phyloP scores from a whole-genome alignment of 2,329 filamentous ascomycete genomes.

The Phialemonium atrogriseum region DNA sequence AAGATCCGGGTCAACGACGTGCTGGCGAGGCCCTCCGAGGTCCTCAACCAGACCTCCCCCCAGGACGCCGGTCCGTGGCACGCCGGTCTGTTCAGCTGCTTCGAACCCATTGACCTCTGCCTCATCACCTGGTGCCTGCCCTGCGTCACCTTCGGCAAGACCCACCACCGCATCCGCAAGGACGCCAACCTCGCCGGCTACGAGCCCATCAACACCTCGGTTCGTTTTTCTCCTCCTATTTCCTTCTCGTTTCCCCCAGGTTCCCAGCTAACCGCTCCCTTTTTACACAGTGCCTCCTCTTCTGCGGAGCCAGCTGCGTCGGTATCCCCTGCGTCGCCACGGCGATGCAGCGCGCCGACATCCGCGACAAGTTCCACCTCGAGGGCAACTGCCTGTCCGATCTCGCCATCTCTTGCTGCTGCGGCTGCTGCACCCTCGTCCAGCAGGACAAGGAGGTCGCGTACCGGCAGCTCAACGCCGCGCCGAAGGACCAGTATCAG shows the following conservation, averaged over 20 bases:
- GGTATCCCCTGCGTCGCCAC: constrained; percentile 33
- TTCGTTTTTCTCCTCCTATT: constrained; percentile 18
- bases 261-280: neutral
- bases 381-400: constrained; percentile 34
- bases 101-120: constrained; percentile 33
- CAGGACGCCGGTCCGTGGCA: constrained; percentile 28
- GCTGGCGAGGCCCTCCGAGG: constrained; percentile 30
- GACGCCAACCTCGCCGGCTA: constrained; percentile 31
- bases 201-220: constrained; percentile 37
- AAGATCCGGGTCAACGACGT: constrained; percentile 33
- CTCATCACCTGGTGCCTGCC: constrained; percentile 36
- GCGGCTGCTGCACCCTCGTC: constrained; percentile 33
- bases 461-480: constrained; percentile 20
- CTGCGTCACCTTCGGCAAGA: constrained; percentile 41
- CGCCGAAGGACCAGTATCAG: constrained; percentile 23
- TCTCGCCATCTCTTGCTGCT: constrained; percentile 34
- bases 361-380: constrained; percentile 36
- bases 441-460: constrained; percentile 40
- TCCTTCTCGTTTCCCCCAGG: neutral
- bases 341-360: constrained; percentile 34
- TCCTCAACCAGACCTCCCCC: constrained; percentile 32
- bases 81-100: constrained; percentile 34
- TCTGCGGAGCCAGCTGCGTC: constrained; percentile 30
- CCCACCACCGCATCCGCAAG: constrained; percentile 34
- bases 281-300: constrained; percentile 30